Evolutionary conservation across 768 basidiomycete genomes (phyloP).

Genomic region (Sporobolomyces pararoseus): DNA sequence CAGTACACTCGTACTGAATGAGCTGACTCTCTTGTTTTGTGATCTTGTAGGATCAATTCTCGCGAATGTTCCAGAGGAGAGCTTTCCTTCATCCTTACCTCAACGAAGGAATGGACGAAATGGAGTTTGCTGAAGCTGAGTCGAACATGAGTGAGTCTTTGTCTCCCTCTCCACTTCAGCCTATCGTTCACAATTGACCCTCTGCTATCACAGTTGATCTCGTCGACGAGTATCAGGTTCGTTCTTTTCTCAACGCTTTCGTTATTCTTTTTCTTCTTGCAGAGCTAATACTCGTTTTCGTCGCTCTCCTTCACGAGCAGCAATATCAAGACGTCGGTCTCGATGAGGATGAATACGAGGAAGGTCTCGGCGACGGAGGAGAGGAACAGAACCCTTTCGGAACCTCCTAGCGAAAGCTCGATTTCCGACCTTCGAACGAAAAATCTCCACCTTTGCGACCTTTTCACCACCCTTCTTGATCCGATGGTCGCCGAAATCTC

Average conservation of each 20-base stretch:
- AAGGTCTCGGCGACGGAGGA: not conserved
- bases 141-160: slow-evolving; percentile 76
- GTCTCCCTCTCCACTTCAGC: slow-evolving; percentile 1
- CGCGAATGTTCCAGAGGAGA: slow-evolving; percentile 72
- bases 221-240: slow-evolving; percentile 92
- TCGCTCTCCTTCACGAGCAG: not conserved
- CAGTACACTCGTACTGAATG: no score
- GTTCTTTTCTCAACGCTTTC: not conserved
- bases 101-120: slow-evolving; percentile 92
- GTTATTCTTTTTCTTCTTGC: no score
- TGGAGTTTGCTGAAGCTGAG: slow-evolving; percentile 98
- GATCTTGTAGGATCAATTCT: no score
- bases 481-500: no score
- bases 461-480: no score
- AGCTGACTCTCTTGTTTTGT: no score
- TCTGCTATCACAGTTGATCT: slow-evolving; percentile 58
- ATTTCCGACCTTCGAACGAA: not conserved
- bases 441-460: no score
- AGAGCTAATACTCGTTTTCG: not conserved
- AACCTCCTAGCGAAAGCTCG: no score
- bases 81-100: slow-evolving; percentile 91
- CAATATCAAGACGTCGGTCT: slow-evolving; percentile 28
- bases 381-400: not conserved
- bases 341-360: slow-evolving; percentile 34
- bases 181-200: not conserved